Percentiles rank a stretch among this genome's conserved stretches.
phyloP scores from a whole-genome alignment of 2,329 filamentous ascomycete species.

The Leptographium galeiforme region DNA sequence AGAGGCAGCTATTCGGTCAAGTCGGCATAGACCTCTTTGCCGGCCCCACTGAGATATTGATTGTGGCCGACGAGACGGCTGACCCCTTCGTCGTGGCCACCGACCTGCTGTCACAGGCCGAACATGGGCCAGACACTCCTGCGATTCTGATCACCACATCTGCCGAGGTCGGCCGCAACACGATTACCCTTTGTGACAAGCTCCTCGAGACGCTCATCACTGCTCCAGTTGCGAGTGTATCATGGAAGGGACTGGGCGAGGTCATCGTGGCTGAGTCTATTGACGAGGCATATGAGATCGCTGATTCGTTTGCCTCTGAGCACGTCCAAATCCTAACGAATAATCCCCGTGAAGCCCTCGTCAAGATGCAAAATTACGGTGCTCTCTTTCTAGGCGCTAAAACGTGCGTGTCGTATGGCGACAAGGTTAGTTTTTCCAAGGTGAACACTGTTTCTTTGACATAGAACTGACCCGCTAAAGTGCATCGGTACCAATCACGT shows the following conservation, averaged over 20 bases:
- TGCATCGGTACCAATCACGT: slow-evolving; percentile 43
- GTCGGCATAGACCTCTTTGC: slow-evolving; percentile 41
- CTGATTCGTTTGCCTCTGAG: slow-evolving; percentile 34
- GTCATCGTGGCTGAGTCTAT: slow-evolving; percentile 27
- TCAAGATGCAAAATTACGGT: slow-evolving; percentile 37
- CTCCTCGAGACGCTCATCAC: slow-evolving; percentile 28
- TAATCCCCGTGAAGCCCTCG: slow-evolving; percentile 31
- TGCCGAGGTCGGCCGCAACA: slow-evolving; percentile 22
- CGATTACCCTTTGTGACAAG: slow-evolving; percentile 22
- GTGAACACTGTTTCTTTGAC: too few species aligned
- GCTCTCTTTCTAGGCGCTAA: slow-evolving; percentile 36
- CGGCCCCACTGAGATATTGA: slow-evolving; percentile 37
- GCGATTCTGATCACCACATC: slow-evolving; percentile 36
- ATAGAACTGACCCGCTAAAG: slow-evolving; percentile 13
- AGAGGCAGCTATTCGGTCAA: slow-evolving; percentile 37
- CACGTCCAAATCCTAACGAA: slow-evolving; percentile 37
- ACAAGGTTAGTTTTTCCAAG: slow-evolving; percentile 24
- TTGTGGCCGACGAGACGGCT: slow-evolving; percentile 33
- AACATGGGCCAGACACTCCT: slow-evolving; percentile 38
- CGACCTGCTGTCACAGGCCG: slow-evolving; percentile 33
- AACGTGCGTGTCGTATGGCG: slow-evolving; percentile 39
- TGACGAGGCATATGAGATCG: slow-evolving; percentile 28
- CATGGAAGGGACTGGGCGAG: slow-evolving; percentile 33
- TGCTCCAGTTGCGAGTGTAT: slow-evolving; percentile 25
- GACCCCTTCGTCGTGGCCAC: slow-evolving; percentile 31